A percentile compares a stretch with the other conserved stretches of the same genome.
phyloP scores from a whole-genome alignment of 2,329 filamentous ascomycete species.

The Ascosphaera apis region DNA sequence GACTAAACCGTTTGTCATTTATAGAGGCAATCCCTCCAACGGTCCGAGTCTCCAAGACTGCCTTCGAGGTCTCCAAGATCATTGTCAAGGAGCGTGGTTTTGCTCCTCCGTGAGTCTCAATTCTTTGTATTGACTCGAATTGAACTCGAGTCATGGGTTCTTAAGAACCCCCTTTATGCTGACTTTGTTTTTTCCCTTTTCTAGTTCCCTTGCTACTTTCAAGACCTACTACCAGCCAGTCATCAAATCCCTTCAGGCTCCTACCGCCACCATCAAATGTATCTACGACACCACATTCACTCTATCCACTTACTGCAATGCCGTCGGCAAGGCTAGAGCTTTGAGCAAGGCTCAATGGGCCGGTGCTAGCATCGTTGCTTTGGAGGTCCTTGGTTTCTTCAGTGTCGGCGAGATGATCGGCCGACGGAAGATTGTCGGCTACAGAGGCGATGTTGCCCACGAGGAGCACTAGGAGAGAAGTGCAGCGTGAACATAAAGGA shows the following conservation, averaged over 20 bases:
- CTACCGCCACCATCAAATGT: constrained; percentile 30
- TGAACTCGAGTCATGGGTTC: background rate
- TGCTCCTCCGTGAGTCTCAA: constrained; percentile 61
- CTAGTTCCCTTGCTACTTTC: constrained; percentile 56
- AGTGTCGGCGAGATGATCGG: constrained; percentile 94
- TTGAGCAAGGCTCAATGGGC: constrained; percentile 47
- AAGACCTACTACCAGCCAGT: constrained; percentile 65
- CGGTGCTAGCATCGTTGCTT: constrained; percentile 51
- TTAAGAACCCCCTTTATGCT: background rate
- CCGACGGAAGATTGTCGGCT: constrained; percentile 83
- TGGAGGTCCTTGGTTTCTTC: constrained; percentile 90
- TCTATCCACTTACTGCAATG: too few species aligned
- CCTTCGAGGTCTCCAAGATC: constrained; percentile 66
- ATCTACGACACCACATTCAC: constrained; percentile 3
- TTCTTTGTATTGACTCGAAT: constrained; percentile 1
- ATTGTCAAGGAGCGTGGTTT: constrained; percentile 78
- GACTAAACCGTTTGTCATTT: background rate
- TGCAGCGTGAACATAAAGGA: too few species aligned
- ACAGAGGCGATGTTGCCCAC: constrained; percentile 44
- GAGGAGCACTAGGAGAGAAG: too few species aligned
- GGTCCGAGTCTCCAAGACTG: constrained; percentile 81
- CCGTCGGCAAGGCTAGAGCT: constrained; percentile 38
- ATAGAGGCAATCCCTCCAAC: constrained; percentile 66
- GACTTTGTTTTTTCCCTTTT: constrained; percentile 4
- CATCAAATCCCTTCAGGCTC: constrained; percentile 48